Evolutionary conservation across 2,329 filamentous ascomycete genomes (phyloP), one percentile per base, ranked within the genome.

Genomic region (Ophiostoma piceae): DNA sequence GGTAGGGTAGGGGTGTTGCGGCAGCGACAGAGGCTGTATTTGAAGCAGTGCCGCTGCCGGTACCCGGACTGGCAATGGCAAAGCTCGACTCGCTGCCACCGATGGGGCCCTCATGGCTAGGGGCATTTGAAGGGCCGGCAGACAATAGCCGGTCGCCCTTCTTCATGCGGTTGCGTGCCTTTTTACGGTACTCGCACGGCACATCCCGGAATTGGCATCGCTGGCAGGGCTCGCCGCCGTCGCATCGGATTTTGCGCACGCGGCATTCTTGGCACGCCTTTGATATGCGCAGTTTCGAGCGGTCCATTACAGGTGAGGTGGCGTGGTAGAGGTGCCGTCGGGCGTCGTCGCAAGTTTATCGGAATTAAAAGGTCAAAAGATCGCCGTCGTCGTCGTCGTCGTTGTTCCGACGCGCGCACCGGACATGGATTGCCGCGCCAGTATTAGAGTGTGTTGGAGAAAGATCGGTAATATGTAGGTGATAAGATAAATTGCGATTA

Each of bases 181-280:
- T 73, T 22, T 57, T 70, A 1, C 72, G 71, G 70, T 73, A 73
- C 47, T 71, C 71, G 67, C 72, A 73, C 2, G 65, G 2, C 8
- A 71, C 68, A n/a, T 70, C 68, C 9, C 72, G 71, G 5, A 66
- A 43, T 39, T 71, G 68, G 66, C 72, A 73, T 14, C 71, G 70
- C 60, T 71, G 68, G 62, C 72, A 73, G 26, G 72, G 72, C 32
- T 68, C 68, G 43, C 69, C 70, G 22, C 73, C 72, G 66, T 73
- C 72, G 66, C 73, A 74, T 16, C 73, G 71, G 39, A 73, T 72
- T 66, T 74, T 74, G 57, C 72, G 67, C 5, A 67, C 37, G 2
- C 72, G 72, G 51, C 73, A 74, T 51, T 73, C 72, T 65, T 74
- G 69, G 51, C 73, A 74, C 3, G 73, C 73, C 69, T 73, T 73